These are phyloP conservation scores for Houttuynia cordata DNA, from an alignment of 164 flowering plant genomes.

Conservation along the genomic window DNA sequence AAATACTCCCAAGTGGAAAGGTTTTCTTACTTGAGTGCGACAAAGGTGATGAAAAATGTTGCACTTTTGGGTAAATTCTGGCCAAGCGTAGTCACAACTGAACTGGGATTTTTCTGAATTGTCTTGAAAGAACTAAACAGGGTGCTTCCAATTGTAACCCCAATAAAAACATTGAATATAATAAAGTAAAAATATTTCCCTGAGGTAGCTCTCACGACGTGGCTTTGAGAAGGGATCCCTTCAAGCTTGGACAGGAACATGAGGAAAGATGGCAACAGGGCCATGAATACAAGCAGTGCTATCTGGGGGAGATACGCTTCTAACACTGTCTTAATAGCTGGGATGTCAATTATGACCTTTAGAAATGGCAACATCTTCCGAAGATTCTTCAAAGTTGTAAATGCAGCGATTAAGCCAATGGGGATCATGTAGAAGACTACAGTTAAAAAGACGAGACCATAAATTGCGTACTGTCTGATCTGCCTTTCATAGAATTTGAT, in stretches of 20 bases:
- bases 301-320: constrained; percentile 91
- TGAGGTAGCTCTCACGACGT: constrained; percentile 72
- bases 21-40: constrained; percentile 78
- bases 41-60: constrained; percentile 86
- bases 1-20: background rate
- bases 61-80: constrained; percentile 62
- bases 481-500: constrained; percentile 48
- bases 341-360: constrained; percentile 41
- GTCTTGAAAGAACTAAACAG: constrained; percentile 44
- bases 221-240: constrained; percentile 76
- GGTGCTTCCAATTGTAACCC: constrained; percentile 73
- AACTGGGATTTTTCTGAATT: constrained; percentile 38
- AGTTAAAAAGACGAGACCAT: constrained; percentile 50
- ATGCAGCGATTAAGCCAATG: constrained; percentile 62
- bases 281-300: constrained; percentile 69
- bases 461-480: constrained; percentile 51
- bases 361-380: constrained; percentile 60
- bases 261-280: constrained; percentile 68
- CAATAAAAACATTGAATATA: constrained; percentile 80
- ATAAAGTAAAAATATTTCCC: constrained; percentile 89
- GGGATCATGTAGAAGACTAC: constrained; percentile 86
- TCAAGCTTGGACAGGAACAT: constrained; percentile 68
- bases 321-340: constrained; percentile 50
- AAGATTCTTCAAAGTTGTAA: constrained; percentile 69
- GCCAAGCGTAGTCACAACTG: constrained; percentile 32